Conservation (phyloP, 176 grass and related monocot genomes). For the Cocos nucifera region DNA sequence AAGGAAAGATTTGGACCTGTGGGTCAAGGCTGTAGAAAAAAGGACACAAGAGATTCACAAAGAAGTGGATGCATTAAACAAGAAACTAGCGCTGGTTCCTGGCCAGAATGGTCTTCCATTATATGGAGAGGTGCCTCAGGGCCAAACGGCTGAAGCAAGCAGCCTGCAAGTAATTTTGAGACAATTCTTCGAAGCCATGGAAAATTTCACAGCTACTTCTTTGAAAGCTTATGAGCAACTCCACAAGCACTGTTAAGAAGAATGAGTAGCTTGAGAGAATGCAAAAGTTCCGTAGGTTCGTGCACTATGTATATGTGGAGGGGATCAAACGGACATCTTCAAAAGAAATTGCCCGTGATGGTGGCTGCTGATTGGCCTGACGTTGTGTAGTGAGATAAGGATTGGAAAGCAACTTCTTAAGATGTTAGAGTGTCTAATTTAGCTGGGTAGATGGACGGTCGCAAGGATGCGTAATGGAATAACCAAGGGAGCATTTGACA, state of each 20-base stretch:
- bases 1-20: conserved; percentile 53
- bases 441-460: too few relatives aligned
- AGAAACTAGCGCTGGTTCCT: conserved; percentile 47
- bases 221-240: conserved; percentile 54
- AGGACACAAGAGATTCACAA: conserved; percentile 53
- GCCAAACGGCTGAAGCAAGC: conserved; percentile 24
- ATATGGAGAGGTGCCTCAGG: conserved; percentile 16
- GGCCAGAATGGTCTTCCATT: conserved; percentile 24
- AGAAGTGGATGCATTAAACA: conserved; percentile 55
- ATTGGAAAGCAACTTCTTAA: too few relatives aligned
- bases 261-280: too few relatives aligned
- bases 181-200: conserved; percentile 39
- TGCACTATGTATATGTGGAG: too few relatives aligned
- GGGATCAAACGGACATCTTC: too few relatives aligned
- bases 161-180: conserved; percentile 43
- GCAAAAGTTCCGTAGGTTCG: too few relatives aligned
- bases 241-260: not conserved
- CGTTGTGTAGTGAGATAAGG: too few relatives aligned
- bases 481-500: too few relatives aligned
- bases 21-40: conserved; percentile 43
- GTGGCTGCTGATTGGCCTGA: too few relatives aligned
- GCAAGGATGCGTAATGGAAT: too few relatives aligned
- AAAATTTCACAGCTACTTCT: conserved; percentile 37
- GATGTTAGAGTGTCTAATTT: too few relatives aligned
- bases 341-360: too few relatives aligned